Conservation (phyloP, 1,139 yeast species). For the Lodderomyces margitis region DNA sequence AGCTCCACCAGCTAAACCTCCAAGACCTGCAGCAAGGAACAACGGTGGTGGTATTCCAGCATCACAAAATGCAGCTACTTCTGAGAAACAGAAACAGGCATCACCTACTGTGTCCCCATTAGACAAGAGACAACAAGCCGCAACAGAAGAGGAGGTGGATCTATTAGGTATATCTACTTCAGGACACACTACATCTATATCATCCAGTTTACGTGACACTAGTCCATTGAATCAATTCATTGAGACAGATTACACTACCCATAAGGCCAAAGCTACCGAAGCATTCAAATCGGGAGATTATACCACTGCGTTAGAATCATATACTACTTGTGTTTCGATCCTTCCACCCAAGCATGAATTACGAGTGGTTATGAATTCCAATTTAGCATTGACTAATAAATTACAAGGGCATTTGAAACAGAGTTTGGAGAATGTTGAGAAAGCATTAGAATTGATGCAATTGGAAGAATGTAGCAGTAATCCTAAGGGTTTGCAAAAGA, state of each 20-base stretch:
- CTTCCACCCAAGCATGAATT: constrained; percentile 68
- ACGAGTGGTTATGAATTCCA: constrained; percentile 69
- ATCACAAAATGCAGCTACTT: not conserved
- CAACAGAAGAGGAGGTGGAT: constrained; percentile 21
- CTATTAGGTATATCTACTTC: constrained; percentile 20
- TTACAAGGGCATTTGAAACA: constrained; percentile 74
- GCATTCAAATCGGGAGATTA: constrained; percentile 84
- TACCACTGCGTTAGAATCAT: constrained; percentile 58
- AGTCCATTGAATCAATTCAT: constrained; percentile 38
- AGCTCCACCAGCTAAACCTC: constrained; percentile 5
- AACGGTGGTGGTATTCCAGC: not conserved
- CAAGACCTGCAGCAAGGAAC: constrained; percentile 4
- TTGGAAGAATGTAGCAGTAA: constrained; percentile 22
- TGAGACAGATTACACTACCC: constrained; percentile 53
- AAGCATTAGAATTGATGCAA: constrained; percentile 57
- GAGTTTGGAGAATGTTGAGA: constrained; percentile 53
- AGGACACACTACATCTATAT: not conserved
- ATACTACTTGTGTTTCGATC: constrained; percentile 57
- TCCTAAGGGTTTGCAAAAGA: too few species aligned
- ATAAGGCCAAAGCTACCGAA: constrained; percentile 58
- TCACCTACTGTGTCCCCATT: too few species aligned
- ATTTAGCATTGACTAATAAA: constrained; percentile 67
- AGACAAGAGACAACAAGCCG: not conserved
- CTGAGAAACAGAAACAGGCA: too few species aligned
- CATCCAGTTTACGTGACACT: constrained; percentile 13